These are phyloP conservation scores for Dioscorea zingiberensis DNA, from an alignment of 106 monocot species.

Conservation along the genomic window DNA sequence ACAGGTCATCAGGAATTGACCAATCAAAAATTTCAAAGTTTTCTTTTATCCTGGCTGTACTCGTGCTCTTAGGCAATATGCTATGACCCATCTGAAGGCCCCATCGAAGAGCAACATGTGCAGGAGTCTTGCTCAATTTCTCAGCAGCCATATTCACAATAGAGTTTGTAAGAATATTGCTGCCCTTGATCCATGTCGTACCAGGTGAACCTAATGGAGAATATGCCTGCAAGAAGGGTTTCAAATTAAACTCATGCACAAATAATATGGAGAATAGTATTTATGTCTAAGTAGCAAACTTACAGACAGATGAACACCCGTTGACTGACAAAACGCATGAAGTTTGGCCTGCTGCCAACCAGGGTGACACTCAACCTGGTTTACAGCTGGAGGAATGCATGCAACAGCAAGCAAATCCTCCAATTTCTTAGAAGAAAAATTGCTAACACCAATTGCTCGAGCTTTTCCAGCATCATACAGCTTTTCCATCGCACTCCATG, in stretches of 20 bases:
- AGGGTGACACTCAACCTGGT: conserved; percentile 91
- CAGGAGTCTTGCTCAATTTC: conserved; percentile 53
- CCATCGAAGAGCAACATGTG: conserved; percentile 73
- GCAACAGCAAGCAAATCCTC: conserved; percentile 53
- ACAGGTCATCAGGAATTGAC: conserved; percentile 69
- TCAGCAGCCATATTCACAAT: conserved; percentile 41
- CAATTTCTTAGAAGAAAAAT: conserved; percentile 79
- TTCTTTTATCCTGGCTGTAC: conserved; percentile 51
- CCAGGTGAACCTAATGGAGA: conserved; percentile 73
- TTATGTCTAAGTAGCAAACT: conserved; percentile 4
- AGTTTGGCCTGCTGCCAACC: conserved; percentile 73
- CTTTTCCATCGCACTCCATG: conserved; percentile 81
- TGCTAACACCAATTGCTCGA: conserved; percentile 83
- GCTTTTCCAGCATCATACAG: conserved; percentile 66
- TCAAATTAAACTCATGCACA: not conserved
- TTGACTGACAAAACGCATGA: conserved; percentile 48
- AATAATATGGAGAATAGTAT: no score
- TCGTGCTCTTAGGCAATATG: conserved; percentile 71
- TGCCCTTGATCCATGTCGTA: conserved; percentile 29
- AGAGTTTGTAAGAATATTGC: conserved; percentile 41
- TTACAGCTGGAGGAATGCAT: conserved; percentile 62
- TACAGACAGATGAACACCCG: conserved; percentile 64
- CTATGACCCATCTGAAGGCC: conserved; percentile 73
- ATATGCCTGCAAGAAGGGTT: conserved; percentile 42
- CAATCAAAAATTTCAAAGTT: conserved; percentile 61